These are phyloP conservation scores for Salvia sclarea DNA, from an alignment of 305 asterid species.

Conservation along the genomic window DNA sequence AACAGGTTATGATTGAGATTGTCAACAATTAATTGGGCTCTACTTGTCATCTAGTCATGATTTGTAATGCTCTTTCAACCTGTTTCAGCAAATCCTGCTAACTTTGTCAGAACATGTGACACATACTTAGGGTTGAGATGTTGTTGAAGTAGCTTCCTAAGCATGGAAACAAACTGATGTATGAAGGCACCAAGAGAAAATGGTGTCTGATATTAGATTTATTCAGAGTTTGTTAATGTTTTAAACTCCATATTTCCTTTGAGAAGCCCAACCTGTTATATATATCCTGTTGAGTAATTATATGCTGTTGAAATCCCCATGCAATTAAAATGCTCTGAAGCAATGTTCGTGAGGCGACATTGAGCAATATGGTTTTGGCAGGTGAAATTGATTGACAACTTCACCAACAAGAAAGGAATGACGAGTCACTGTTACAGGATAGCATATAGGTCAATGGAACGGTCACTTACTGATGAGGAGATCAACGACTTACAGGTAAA, in stretches of 20 bases:
- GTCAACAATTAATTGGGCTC: not conserved
- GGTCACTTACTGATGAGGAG: slow-evolving; percentile 90
- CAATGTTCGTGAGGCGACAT: not conserved
- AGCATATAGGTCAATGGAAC: slow-evolving; percentile 87
- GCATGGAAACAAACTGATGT: too few relatives aligned
- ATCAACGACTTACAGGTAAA: slow-evolving; percentile 80
- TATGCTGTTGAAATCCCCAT: too few relatives aligned
- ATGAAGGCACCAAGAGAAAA: not conserved
- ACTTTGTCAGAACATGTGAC: not conserved
- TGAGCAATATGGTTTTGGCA: slow-evolving; percentile 27
- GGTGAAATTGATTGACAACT: slow-evolving; percentile 70
- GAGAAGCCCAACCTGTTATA: not conserved
- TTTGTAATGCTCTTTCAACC: not conserved
- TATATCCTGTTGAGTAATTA: not conserved
- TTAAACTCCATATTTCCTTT: not conserved
- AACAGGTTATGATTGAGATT: not conserved
- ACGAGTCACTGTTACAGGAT: slow-evolving; percentile 92
- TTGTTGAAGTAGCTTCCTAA: not conserved
- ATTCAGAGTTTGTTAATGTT: not conserved
- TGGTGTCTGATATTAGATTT: not conserved
- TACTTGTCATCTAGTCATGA: not conserved
- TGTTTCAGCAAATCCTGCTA: not conserved
- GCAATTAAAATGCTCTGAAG: not conserved
- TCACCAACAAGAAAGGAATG: slow-evolving; percentile 81
- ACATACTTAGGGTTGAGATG: not conserved